Evolutionary conservation across 371 early-diverging fungal genomes (phyloP), one percentile per base, ranked within the genome.

Genomic region (Massospora cicadina): DNA sequence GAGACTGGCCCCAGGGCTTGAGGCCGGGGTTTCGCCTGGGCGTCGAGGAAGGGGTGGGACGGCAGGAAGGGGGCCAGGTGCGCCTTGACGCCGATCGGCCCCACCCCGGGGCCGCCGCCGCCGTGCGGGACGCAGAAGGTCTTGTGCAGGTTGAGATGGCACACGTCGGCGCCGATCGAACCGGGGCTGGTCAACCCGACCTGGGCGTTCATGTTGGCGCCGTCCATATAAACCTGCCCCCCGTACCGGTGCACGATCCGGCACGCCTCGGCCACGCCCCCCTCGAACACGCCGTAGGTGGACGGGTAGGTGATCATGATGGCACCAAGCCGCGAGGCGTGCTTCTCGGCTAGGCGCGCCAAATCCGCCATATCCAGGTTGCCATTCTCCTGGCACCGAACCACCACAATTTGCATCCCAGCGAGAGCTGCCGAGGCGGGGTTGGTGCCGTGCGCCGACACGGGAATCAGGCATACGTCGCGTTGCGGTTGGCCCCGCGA

Each of bases 141-240:
- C 86, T 97, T 97, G 84, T 97, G 98, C 76, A 91, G 78, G 82
- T 97, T 97, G 79, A 97, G 79, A 72, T 97, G 98, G 77, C 96
- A 95, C 23, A 97, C 96, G 78, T 97, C 98, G 66, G 94, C 95
- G 64, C 96, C 98, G 68, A 93, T 91, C 67, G 92, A 90, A 28
- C 88, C 98, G 55, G 98, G 98, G 66, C 85, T 88, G 69, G 90
- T 89, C 65, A 97, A 74, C 24, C 96, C 96, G 70, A 97, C 90
- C 76, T 95, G 96, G 2, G 98, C 98, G 70, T 97, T 97, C 82
- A 97, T 78, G 80, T 97, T 97, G 65, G 98, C 98, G 65, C 98
- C 98, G 71, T 97, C 98, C 89, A 97, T 88, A 76, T 97, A 97
- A n/a, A 95, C 95, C 74, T 93, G 93, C 59, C 98, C 98, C 68